Evolutionary conservation across 106 monocot species (phyloP).

Genomic region (Agapanthus africanus): DNA sequence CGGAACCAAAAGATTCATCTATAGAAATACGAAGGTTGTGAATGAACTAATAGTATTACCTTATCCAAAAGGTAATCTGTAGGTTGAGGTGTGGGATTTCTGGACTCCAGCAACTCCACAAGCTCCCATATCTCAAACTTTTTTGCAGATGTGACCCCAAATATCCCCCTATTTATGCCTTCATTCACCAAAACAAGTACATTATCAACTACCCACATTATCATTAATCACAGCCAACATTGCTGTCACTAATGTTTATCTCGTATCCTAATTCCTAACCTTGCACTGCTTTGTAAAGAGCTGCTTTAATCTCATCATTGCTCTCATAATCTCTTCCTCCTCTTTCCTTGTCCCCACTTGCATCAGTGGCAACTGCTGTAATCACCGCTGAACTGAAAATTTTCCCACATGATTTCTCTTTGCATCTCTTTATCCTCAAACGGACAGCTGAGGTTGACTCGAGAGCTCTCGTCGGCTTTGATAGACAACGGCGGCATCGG

Average conservation of each 20-base stretch:
- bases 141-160: constrained; percentile 61
- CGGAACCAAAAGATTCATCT: too few species aligned
- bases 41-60: too few species aligned
- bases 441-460: not conserved
- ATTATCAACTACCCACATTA: not conserved
- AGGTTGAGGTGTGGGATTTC: constrained; percentile 64
- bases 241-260: not conserved
- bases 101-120: constrained; percentile 57
- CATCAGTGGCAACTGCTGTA: constrained; percentile 1
- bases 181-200: constrained; percentile 7
- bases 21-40: too few species aligned
- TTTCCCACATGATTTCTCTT: not conserved
- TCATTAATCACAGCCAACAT: not conserved
- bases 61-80: constrained; percentile 49
- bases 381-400: not conserved
- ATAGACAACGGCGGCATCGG: not conserved
- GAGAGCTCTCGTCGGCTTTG: not conserved
- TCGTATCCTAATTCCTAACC: constrained; percentile 18
- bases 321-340: not conserved
- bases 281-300: constrained; percentile 29
- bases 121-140: constrained; percentile 57
- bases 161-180: constrained; percentile 78
- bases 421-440: not conserved
- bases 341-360: constrained; percentile 1
- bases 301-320: constrained; percentile 24